A percentile compares a stretch with the other conserved stretches of the same genome.
phyloP scores from a whole-genome alignment of 306 rosid genomes.

The Fagus crenata region DNA sequence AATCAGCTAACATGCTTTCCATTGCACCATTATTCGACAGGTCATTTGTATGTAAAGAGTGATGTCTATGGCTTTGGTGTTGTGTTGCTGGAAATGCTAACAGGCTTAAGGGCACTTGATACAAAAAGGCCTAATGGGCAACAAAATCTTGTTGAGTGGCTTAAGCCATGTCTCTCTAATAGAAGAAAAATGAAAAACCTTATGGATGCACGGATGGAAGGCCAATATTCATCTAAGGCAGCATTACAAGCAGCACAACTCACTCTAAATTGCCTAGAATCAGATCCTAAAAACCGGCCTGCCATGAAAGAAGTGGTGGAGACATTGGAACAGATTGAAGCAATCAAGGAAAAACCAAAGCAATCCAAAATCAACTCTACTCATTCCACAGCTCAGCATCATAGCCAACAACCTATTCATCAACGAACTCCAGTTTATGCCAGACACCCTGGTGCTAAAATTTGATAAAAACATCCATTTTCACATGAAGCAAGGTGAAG shows the following conservation, averaged over 20 bases:
- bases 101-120: constrained; percentile 68
- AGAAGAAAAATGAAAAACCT: constrained; percentile 48
- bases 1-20: constrained; percentile 17
- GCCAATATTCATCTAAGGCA: constrained; percentile 68
- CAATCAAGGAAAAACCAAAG: constrained; percentile 39
- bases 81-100: constrained; percentile 76
- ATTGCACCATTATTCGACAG: constrained; percentile 40
- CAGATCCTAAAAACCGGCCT: constrained; percentile 66
- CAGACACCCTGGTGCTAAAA: constrained; percentile 22
- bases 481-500: not conserved
- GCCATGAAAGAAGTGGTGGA: constrained; percentile 73
- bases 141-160: constrained; percentile 72
- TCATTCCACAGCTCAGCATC: constrained; percentile 6
- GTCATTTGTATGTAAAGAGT: constrained; percentile 85
- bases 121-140: constrained; percentile 40
- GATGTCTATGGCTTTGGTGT: constrained; percentile 94
- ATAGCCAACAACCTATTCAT: constrained; percentile 2
- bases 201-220: constrained; percentile 59
- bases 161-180: constrained; percentile 48
- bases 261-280: constrained; percentile 56
- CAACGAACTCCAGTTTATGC: constrained; percentile 3
- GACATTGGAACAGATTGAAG: constrained; percentile 53
- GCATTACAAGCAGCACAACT: constrained; percentile 50
- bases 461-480: not conserved
- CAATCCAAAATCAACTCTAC: constrained; percentile 13